These are phyloP conservation scores for Salicornia ramosissima DNA, from an alignment of 148 eudicot genomes.

Conservation along the genomic window DNA sequence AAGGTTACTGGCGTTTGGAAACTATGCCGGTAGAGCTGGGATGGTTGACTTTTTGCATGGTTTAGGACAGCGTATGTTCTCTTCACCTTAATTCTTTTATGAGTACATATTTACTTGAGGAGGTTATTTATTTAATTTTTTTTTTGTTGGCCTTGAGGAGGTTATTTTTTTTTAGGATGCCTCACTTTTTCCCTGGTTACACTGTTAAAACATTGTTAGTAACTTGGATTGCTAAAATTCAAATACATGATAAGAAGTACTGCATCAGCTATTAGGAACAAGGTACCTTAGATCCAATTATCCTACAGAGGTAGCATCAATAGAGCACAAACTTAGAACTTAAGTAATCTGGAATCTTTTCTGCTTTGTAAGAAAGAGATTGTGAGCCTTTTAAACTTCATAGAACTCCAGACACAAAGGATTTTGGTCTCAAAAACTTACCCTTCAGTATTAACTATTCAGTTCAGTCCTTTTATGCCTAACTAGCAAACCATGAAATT, in stretches of 20 bases:
- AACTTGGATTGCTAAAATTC: not conserved
- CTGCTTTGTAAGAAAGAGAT: not conserved
- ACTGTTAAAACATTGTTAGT: not conserved
- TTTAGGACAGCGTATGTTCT: conserved; percentile 75
- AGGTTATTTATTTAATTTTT: not conserved
- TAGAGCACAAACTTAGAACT: not conserved
- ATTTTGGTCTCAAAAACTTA: not conserved
- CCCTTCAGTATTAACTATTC: not conserved
- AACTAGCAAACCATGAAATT: not conserved
- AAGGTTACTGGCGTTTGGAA: conserved; percentile 88
- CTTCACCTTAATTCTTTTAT: not conserved
- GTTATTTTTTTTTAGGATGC: not conserved
- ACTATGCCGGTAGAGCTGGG: conserved; percentile 97
- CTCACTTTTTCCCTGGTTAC: not conserved
- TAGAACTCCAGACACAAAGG: not conserved
- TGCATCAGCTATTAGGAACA: not conserved
- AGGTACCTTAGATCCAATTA: not conserved
- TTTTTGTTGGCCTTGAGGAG: not conserved
- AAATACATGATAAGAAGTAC: not conserved
- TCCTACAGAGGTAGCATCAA: not conserved
- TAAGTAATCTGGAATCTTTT: not conserved
- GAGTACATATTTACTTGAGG: not conserved
- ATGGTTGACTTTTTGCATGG: conserved; percentile 82
- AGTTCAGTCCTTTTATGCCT: not conserved
- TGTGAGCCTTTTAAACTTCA: not conserved